Evolutionary conservation across 225 moss, liverwort and hornwort genomes (phyloP).

Genomic region (Pseudoscleropodium purum): DNA sequence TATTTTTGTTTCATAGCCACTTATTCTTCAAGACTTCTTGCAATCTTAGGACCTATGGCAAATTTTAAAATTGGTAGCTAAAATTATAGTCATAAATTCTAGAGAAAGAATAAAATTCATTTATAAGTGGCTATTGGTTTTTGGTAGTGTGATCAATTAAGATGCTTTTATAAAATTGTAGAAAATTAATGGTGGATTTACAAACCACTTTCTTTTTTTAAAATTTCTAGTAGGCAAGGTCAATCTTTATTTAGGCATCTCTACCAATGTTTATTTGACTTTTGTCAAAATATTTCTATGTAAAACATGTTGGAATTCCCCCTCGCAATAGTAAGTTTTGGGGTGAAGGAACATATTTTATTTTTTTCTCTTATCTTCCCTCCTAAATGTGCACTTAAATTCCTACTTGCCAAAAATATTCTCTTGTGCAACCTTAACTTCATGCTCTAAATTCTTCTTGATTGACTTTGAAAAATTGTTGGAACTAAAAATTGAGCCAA

Average conservation of each 20-base stretch:
- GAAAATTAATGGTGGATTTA: accelerated
- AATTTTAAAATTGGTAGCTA: background rate
- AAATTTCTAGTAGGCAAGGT: accelerated
- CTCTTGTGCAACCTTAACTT: accelerated
- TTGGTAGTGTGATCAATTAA: too few relatives aligned
- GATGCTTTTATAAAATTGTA: accelerated
- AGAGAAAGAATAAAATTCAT: background rate
- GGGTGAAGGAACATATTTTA: too few relatives aligned
- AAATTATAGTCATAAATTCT: background rate
- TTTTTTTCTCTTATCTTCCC: background rate
- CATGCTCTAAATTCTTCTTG: background rate
- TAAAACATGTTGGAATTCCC: too few relatives aligned
- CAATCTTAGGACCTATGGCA: background rate
- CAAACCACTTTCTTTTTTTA: accelerated
- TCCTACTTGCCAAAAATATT: background rate
- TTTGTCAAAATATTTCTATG: background rate
- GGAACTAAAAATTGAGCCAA: background rate
- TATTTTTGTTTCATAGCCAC: background rate
- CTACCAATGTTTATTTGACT: background rate
- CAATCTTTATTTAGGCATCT: background rate
- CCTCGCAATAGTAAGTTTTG: accelerated
- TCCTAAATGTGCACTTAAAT: accelerated
- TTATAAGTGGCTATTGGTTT: background rate
- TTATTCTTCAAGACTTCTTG: background rate
- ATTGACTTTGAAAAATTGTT: background rate